A percentile compares a stretch with the other conserved stretches of the same genome.
Evolutionary conservation across 257 asterid species (phyloP).

Genomic region (Nicotiana noctiflora): DNA sequence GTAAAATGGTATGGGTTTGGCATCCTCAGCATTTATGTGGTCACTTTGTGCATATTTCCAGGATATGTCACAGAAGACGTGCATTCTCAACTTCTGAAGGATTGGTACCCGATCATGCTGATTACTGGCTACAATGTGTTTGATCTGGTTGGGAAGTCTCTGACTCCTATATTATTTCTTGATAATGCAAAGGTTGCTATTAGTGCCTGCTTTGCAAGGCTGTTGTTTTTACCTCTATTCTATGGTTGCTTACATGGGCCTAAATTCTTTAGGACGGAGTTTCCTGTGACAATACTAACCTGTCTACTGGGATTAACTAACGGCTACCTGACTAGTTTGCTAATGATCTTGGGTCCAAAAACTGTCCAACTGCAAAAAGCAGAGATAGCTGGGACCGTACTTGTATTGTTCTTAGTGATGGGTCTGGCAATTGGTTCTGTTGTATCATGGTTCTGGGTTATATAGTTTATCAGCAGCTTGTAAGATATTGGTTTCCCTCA

Average conservation of each 20-base stretch:
- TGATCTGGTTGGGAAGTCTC: constrained; percentile 68
- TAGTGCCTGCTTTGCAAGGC: constrained; percentile 58
- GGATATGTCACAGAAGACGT: constrained; percentile 94
- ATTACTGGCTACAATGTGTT: constrained; percentile 71
- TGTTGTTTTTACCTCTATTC: constrained; percentile 76
- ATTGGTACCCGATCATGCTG: constrained; percentile 80
- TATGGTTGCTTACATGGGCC: constrained; percentile 92
- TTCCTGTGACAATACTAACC: constrained; percentile 70
- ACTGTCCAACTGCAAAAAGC: constrained; percentile 65
- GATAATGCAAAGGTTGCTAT: constrained; percentile 60
- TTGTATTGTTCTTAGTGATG: constrained; percentile 53
- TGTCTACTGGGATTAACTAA: constrained; percentile 85
- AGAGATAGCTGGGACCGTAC: constrained; percentile 75
- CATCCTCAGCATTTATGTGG: constrained; percentile 48
- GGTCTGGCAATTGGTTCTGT: constrained; percentile 76
- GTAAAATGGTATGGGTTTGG: constrained; percentile 84
- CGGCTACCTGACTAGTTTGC: constrained; percentile 67
- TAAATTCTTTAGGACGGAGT: constrained; percentile 53
- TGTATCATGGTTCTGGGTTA: constrained; percentile 90
- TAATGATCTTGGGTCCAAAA: constrained; percentile 76
- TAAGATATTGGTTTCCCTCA: not conserved
- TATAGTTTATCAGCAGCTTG: constrained; percentile 21
- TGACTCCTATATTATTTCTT: constrained; percentile 53
- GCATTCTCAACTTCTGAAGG: constrained; percentile 60
- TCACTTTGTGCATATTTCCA: constrained; percentile 80